These are phyloP conservation scores for Calocybe gangraenosa DNA, from an alignment of 768 basidiomycete species.

Conservation along the genomic window DNA sequence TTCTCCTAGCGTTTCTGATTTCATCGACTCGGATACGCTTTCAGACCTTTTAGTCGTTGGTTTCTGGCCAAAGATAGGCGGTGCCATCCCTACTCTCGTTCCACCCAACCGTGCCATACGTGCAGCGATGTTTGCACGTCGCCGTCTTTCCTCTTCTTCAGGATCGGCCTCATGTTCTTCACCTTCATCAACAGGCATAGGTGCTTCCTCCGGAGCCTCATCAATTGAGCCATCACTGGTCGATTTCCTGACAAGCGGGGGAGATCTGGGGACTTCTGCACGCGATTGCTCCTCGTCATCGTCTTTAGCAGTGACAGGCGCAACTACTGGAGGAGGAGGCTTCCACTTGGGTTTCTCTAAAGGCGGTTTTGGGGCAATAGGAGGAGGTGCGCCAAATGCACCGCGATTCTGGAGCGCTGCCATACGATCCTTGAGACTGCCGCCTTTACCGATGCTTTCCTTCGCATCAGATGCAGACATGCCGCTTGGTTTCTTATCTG, in stretches of 20 bases:
- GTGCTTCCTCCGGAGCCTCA: constrained; percentile 12
- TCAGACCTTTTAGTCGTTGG: constrained; percentile 31
- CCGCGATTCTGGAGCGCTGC: constrained; percentile 85
- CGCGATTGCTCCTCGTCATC: constrained; percentile 34
- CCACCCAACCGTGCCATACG: constrained; percentile 93
- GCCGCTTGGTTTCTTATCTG: constrained; percentile 30
- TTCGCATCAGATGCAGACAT: constrained; percentile 89
- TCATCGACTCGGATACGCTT: constrained; percentile 24
- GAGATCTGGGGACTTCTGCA: constrained; percentile 26
- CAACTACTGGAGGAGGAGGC: constrained; percentile 50
- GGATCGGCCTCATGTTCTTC: constrained; percentile 38
- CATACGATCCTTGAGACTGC: constrained; percentile 91
- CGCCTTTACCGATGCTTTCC: constrained; percentile 76
- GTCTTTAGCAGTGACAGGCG: constrained; percentile 39
- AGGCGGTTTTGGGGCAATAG: constrained; percentile 51
- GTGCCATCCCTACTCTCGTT: constrained; percentile 75
- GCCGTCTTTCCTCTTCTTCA: constrained; percentile 71
- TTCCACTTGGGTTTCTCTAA: constrained; percentile 84
- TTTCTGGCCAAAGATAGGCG: constrained; percentile 53
- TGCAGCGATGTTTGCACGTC: constrained; percentile 84
- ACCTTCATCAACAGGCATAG: constrained; percentile 16
- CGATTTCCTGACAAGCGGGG: constrained; percentile 24
- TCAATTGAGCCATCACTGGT: constrained; percentile 10
- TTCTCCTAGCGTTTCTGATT: constrained; percentile 9
- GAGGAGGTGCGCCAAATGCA: constrained; percentile 65